Evolutionary conservation across 31 red algal species (phyloP).

Genomic region (Bonnemaisonia californica): DNA sequence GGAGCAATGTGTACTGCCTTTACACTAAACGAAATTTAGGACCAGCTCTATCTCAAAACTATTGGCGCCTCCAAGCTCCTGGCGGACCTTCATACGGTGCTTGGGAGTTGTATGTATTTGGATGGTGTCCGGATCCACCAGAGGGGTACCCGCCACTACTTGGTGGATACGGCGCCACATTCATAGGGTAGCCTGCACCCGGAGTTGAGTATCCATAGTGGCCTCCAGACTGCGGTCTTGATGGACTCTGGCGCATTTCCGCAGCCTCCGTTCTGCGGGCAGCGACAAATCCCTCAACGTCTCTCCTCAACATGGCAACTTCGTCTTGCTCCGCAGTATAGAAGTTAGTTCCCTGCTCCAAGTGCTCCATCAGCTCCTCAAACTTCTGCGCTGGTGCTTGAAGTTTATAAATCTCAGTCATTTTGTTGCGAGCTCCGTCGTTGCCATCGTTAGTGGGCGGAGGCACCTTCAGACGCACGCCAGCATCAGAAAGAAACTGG

Average conservation of each 20-base stretch:
- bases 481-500: constrained; percentile 17
- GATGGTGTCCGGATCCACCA: neutral
- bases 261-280: constrained; percentile 34
- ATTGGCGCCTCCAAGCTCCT: constrained; percentile 18
- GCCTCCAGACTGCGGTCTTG: neutral
- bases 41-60: neutral
- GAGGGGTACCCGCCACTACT: neutral
- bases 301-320: constrained; percentile 31
- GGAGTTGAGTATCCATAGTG: neutral
- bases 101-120: neutral
- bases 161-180: constrained; percentile 15
- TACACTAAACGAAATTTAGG: neutral
- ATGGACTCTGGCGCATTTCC: constrained; percentile 1
- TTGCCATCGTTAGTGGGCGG: constrained; percentile 1
- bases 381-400: constrained; percentile 64
- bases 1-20: too few species aligned
- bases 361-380: constrained; percentile 54
- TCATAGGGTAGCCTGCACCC: neutral
- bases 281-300: constrained; percentile 44
- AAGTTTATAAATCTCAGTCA: constrained; percentile 59
- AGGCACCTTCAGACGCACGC: constrained; percentile 26
- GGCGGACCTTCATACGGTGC: constrained; percentile 1
- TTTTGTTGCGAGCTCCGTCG: constrained; percentile 14
- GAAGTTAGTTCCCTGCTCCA: constrained; percentile 53
- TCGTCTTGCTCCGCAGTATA: constrained; percentile 56